Conservation (phyloP, 208 protist genomes). For the Crithidia fasciculata region DNA sequence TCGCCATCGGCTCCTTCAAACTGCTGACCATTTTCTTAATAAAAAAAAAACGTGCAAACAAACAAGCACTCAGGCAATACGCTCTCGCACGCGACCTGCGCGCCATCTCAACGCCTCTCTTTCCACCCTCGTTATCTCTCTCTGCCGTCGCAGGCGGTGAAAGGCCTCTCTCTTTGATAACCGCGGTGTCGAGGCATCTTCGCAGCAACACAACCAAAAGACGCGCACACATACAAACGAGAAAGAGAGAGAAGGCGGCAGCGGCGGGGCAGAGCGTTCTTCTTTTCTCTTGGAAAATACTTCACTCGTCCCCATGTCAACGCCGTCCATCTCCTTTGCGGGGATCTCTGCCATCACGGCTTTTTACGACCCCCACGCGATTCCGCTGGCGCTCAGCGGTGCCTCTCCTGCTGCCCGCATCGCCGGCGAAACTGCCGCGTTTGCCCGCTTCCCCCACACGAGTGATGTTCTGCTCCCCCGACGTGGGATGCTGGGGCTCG, state of each 20-base stretch:
- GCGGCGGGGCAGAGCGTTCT: background rate
- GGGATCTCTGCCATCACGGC: conserved; percentile 22
- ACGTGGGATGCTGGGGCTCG: conserved; percentile 17
- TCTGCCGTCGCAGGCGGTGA: no score
- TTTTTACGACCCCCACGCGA: conserved; percentile 1
- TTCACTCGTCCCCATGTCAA: background rate
- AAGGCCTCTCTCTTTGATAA: no score
- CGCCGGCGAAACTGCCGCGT: conserved; percentile 12
- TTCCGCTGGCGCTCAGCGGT: conserved; percentile 17
- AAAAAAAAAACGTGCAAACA: no score
- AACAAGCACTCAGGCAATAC: no score
- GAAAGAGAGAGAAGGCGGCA: no score
- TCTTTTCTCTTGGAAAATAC: background rate
- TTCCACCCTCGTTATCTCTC: no score
- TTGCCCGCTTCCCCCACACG: conserved; percentile 9
- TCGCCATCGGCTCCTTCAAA: no score
- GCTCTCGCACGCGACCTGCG: no score
- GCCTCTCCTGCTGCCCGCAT: conserved; percentile 7
- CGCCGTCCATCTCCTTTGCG: background rate
- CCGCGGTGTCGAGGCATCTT: no score
- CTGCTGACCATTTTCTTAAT: no score
- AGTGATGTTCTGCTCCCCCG: background rate
- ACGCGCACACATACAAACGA: background rate
- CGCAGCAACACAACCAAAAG: background rate
- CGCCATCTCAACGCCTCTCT: no score